Percentiles rank a stretch among this genome's conserved stretches.
These are phyloP conservation scores for Gastrodia elata DNA, from an alignment of 106 monocot species.

Conservation along the genomic window DNA sequence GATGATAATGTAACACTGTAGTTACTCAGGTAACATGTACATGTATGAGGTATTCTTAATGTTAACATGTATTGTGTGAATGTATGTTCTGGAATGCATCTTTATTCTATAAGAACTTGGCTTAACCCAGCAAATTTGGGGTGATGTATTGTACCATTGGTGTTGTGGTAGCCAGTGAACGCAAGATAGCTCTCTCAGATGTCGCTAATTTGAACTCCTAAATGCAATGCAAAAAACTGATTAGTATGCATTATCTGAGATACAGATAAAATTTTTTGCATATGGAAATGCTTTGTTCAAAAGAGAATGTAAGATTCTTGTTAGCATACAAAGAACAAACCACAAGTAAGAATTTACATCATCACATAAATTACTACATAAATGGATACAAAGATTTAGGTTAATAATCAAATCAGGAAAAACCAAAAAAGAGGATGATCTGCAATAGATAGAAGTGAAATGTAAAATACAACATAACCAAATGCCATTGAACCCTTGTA, in stretches of 20 bases:
- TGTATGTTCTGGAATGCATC: not conserved
- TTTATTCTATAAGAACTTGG: not conserved
- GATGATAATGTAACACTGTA: not conserved
- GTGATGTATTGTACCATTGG: conserved; percentile 10
- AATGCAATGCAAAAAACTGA: not conserved
- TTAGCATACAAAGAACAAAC: too few relatives aligned
- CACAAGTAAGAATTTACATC: too few relatives aligned
- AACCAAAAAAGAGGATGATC: too few relatives aligned
- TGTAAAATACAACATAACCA: too few relatives aligned
- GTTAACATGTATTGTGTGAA: too few relatives aligned
- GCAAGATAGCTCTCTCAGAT: conserved; percentile 35
- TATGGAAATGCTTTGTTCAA: not conserved
- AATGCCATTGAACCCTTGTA: too few relatives aligned
- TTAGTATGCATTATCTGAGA: not conserved
- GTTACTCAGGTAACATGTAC: not conserved
- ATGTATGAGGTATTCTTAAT: not conserved
- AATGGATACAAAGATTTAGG: too few relatives aligned
- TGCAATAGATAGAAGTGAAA: too few relatives aligned
- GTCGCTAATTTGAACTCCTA: conserved; percentile 65
- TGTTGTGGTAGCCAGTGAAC: conserved; percentile 11
- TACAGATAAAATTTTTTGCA: not conserved
- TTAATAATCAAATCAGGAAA: too few relatives aligned
- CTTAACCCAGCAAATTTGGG: not conserved
- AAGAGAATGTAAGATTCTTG: not conserved
- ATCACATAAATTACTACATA: too few relatives aligned